Evolutionary conservation across 257 asterid genomes (phyloP).

Genomic region (Solanum chiquidenum): DNA sequence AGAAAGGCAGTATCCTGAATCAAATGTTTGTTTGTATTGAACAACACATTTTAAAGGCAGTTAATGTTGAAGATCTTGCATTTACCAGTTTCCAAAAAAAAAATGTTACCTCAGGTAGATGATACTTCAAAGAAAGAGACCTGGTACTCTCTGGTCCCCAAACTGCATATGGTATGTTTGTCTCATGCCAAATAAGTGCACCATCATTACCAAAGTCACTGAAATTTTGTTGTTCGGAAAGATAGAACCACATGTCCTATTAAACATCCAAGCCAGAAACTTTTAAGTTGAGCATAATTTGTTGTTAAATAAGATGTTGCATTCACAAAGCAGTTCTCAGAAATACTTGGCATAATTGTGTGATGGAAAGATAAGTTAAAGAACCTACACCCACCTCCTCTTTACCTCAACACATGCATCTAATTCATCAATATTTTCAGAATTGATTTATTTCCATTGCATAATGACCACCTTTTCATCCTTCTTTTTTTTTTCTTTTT

Average conservation of each 20-base stretch:
- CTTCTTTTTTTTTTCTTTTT: background rate
- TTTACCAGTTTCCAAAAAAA: background rate
- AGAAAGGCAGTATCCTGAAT: background rate
- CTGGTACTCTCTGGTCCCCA: constrained; percentile 81
- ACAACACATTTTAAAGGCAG: background rate
- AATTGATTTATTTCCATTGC: background rate
- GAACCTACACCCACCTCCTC: background rate
- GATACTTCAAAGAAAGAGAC: constrained; percentile 54
- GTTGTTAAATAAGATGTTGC: background rate
- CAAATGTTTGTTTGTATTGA: background rate
- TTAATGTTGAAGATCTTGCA: background rate
- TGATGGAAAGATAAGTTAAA: background rate
- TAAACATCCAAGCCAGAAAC: background rate
- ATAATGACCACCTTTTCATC: background rate
- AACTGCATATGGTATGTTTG: constrained; percentile 91
- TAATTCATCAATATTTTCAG: background rate
- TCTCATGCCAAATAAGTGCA: constrained; percentile 90
- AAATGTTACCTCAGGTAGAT: constrained; percentile 66
- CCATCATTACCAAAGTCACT: constrained; percentile 71
- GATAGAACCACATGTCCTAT: constrained; percentile 95
- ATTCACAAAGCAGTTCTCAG: background rate
- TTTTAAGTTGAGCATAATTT: background rate
- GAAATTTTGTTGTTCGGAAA: constrained; percentile 66
- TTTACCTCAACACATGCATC: background rate
- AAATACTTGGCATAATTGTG: background rate